Evolutionary conservation across 495 filamentous ascomycete species (phyloP), one percentile per base, ranked within the genome.

Genomic region (Penicillium coprophilum): DNA sequence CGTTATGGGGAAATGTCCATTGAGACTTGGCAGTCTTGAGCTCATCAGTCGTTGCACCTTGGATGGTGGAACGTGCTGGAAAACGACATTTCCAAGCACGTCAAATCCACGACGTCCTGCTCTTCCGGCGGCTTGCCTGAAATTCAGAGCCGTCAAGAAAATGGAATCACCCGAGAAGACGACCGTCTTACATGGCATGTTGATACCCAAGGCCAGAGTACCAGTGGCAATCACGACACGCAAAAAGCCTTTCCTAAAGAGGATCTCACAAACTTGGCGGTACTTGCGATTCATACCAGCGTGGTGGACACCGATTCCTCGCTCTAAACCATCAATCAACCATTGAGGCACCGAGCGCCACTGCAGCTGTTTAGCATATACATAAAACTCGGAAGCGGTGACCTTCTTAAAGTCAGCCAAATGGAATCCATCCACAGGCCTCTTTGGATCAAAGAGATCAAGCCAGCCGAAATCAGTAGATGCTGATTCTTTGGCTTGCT

Each of bases 151-250:
- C 1, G 87, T 90, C 46, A 92, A 67, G 56, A 77, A 89, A 11
- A 89, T 76, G 1, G 83, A 86, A 59, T 92, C 87, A 4, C 87
- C 88, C 6, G 76, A 80, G 65, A 92, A 92, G 6, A 91, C 82
- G 9, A 91, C 87, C 1, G 89, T 92, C 60, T 87, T 88, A 63
- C 88, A 91, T 20, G 89, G 89, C 89, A 91, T 92, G 56, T 92
- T 92, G 71, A 92, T 89, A 68, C 89, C 89, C 21, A 92, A 72
- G 32, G 83, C 83, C 12, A 92, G 75, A 0, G 88, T 91, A 0
- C 89, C 89, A 11, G 88, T 92, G 0, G 89, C 88, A 43, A 92
- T 80, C 10, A 91, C 82, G n/a, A 89, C 84, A 5, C 84, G 76
- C 10, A 91, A 72, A 57, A 75, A 91, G 1, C 89, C 87, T 62